Evolutionary conservation across 2,329 filamentous ascomycete species (phyloP).

Genomic region (Fusarium subtropicale): DNA sequence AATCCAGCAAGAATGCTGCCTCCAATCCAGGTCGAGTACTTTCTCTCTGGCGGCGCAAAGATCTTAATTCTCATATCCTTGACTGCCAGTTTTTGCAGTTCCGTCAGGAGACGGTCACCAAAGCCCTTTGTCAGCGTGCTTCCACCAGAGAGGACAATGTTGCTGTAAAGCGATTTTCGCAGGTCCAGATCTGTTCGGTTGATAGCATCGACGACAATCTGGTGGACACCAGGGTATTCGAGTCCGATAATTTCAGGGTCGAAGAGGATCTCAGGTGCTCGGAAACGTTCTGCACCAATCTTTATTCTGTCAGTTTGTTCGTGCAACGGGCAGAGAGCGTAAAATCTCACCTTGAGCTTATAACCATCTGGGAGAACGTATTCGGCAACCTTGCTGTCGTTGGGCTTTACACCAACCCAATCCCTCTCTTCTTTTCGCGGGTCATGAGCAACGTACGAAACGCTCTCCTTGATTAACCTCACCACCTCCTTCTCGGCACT

Average conservation of each 20-base stretch:
- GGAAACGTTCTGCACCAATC: slow-evolving; percentile 93
- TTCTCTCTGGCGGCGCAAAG: slow-evolving; percentile 95
- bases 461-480: slow-evolving; percentile 93
- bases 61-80: slow-evolving; percentile 99
- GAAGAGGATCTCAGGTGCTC: slow-evolving; percentile 96
- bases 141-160: slow-evolving; percentile 96
- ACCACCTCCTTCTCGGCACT: slow-evolving; percentile 99
- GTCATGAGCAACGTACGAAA: slow-evolving; percentile 90
- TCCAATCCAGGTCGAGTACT: slow-evolving; percentile 99
- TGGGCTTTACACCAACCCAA: slow-evolving; percentile 84
- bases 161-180: slow-evolving; percentile 91
- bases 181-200: slow-evolving; percentile 95
- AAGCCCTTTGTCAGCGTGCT: slow-evolving; percentile 98
- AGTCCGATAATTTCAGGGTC: slow-evolving; percentile 95
- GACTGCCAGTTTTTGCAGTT: slow-evolving; percentile 92
- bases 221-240: slow-evolving; percentile 96
- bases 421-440: slow-evolving; percentile 97
- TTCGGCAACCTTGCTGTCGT: slow-evolving; percentile 82
- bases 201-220: slow-evolving; percentile 97
- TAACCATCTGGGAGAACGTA: slow-evolving; percentile 93
- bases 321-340: too few relatives aligned
- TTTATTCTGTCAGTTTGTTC: slow-evolving; percentile 52
- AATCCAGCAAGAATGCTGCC: slow-evolving; percentile 96
- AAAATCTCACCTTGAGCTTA: slow-evolving; percentile 79
- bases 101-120: slow-evolving; percentile 88